Evolutionary conservation across 2,329 filamentous ascomycete genomes (phyloP), one percentile per base, ranked within the genome.

Genomic region (Penicillium brevicompactum): DNA sequence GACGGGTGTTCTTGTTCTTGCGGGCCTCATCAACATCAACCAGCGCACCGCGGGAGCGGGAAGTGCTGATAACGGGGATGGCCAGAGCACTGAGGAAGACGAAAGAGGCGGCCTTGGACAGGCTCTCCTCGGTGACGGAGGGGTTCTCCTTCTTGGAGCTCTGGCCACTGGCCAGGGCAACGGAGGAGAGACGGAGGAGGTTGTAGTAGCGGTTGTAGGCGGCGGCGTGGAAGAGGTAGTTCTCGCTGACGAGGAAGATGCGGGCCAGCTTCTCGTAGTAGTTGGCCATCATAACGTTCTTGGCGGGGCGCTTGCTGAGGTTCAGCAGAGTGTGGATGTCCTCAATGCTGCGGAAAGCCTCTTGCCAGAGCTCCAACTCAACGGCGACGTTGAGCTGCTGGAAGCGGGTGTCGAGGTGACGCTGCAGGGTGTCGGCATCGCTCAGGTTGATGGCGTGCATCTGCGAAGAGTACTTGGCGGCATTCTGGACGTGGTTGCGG

Each of bases 261-360:
- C 92, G 87, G 40, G 94, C 97, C 55, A 99, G 87, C 81, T 97
- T 97, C 84, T 99, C 94, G 78, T 97, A 99, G 84, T 99, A 99
- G 82, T 97, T 99, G 79, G 94, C 94, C 94, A 99, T 99, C 94
- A 99, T 97, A 73, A 97, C 84, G 75, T 97, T 97, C 88, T 97
- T 97, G 51, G 94, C 89, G 38, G 92, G 92, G 53, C 94, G 90
- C 85, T 97, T 97, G 88, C 93, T 97, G 67, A 97, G 84, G 80
- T 89, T 97, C 65, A 99, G 87, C 52, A 99, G 86, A 49, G 92
- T 97, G 80, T 99, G 94, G 66, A 97, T 97, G 74, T 99, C 94
- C 80, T 99, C 94, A 47, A 99, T 93, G 71, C 92, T 97, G 76
- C 94, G 90, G 89, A 99, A 99, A 62, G 94, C 94, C 81, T 99